A percentile compares a stretch with the other conserved stretches of the same genome.
These are phyloP conservation scores for Kuraishia cidri DNA, from an alignment of 805 yeast genomes.

Conservation along the genomic window DNA sequence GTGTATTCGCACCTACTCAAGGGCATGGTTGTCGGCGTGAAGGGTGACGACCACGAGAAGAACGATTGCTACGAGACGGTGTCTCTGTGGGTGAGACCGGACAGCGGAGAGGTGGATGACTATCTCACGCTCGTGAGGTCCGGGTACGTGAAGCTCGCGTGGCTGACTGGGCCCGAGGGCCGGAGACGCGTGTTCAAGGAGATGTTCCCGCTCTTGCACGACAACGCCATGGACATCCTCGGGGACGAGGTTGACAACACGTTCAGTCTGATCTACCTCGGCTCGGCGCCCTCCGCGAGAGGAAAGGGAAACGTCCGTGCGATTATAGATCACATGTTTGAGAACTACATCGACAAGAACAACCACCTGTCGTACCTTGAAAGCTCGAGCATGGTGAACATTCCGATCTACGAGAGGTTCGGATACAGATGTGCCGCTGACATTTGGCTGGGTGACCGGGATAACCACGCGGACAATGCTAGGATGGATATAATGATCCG, in stretches of 20 bases:
- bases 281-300: conserved; percentile 29
- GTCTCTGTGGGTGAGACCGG: conserved; percentile 44
- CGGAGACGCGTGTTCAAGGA: conserved; percentile 39
- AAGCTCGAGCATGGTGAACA: conserved; percentile 26
- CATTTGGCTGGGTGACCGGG: conserved; percentile 21
- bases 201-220: conserved; percentile 42
- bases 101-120: conserved; percentile 31
- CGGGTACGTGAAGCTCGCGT: conserved; percentile 43
- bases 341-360: conserved; percentile 24
- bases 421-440: conserved; percentile 30
- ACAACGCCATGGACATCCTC: conserved; percentile 33
- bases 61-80: conserved; percentile 39
- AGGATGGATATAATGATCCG: conserved; percentile 29
- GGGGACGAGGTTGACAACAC: conserved; percentile 27
- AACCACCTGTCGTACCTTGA: conserved; percentile 29
- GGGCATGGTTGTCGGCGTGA: conserved; percentile 41
- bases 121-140: conserved; percentile 38
- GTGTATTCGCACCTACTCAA: conserved; percentile 37
- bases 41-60: conserved; percentile 26
- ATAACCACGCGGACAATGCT: conserved; percentile 18
- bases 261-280: conserved; percentile 37
- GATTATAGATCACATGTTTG: conserved; percentile 32
- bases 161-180: conserved; percentile 37
- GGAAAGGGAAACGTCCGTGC: conserved; percentile 36
- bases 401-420: conserved; percentile 33